These are phyloP conservation scores for Dissophora globulifera DNA, from an alignment of 192 early-diverging fungal species.

Conservation along the genomic window DNA sequence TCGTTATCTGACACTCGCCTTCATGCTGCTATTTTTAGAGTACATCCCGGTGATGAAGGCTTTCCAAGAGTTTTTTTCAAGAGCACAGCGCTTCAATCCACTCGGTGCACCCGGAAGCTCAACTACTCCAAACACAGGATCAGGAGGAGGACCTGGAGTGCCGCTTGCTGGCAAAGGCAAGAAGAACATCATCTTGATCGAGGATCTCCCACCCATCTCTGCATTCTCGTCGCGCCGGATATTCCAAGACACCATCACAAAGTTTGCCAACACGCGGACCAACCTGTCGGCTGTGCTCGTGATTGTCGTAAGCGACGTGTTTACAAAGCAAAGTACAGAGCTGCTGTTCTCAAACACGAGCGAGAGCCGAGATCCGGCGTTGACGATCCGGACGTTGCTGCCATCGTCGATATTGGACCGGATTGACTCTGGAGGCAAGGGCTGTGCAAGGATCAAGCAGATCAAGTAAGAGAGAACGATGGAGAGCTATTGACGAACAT, in stretches of 20 bases:
- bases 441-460: constrained; percentile 21
- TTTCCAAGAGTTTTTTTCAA: constrained; percentile 64
- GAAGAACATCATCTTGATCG: constrained; percentile 64
- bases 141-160: no score
- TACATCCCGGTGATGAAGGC: constrained; percentile 57
- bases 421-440: constrained; percentile 33
- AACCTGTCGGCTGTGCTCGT: constrained; percentile 27
- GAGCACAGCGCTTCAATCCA: constrained; percentile 61
- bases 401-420: constrained; percentile 20
- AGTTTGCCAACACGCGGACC: constrained; percentile 50
- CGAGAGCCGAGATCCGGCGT: constrained; percentile 29
- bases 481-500: no score
- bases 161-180: not conserved
- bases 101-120: no score
- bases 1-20: no score
- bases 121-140: no score
- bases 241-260: constrained; percentile 59
- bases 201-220: constrained; percentile 68
- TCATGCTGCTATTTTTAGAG: no score
- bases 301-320: constrained; percentile 48
- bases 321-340: constrained; percentile 50
- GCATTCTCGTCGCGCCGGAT: constrained; percentile 59
- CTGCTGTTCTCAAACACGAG: constrained; percentile 28
- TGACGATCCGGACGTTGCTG: constrained; percentile 28
- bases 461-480: constrained; percentile 27